Conservation (phyloP, 306 rosid species). For the Rosa persica region DNA sequence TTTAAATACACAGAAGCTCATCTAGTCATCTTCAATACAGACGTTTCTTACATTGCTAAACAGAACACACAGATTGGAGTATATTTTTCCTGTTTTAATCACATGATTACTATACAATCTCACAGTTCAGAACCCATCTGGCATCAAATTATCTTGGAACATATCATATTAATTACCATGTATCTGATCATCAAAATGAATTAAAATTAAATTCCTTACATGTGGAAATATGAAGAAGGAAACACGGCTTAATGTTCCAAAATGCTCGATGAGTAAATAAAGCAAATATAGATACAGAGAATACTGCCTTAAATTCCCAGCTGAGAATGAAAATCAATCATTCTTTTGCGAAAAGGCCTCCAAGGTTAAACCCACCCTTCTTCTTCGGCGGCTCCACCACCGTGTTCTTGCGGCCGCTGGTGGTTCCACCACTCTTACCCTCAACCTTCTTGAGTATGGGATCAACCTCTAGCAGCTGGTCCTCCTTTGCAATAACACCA, state of each 20-base stretch:
- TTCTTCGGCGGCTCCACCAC: constrained; percentile 69
- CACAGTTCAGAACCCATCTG: constrained; percentile 1
- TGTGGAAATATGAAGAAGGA: constrained; percentile 17
- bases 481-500: constrained; percentile 71
- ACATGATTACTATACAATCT: not conserved
- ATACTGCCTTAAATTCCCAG: constrained; percentile 5
- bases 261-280: constrained; percentile 21
- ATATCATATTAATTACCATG: constrained; percentile 5
- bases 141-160: constrained; percentile 1
- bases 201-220: constrained; percentile 28
- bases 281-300: constrained; percentile 18
- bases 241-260: constrained; percentile 25
- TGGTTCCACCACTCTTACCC: constrained; percentile 42
- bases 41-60: not conserved
- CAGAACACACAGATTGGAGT: not conserved
- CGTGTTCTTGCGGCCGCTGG: constrained; percentile 44
- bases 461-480: constrained; percentile 69
- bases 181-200: constrained; percentile 28
- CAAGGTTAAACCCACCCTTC: constrained; percentile 60
- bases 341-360: constrained; percentile 75
- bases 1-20: not conserved
- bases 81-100: not conserved
- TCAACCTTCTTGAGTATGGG: constrained; percentile 83
- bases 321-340: constrained; percentile 22
- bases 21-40: not conserved